Conservation (phyloP, 1,139 yeast species). For the Yamadazyma songkhlaensis region DNA sequence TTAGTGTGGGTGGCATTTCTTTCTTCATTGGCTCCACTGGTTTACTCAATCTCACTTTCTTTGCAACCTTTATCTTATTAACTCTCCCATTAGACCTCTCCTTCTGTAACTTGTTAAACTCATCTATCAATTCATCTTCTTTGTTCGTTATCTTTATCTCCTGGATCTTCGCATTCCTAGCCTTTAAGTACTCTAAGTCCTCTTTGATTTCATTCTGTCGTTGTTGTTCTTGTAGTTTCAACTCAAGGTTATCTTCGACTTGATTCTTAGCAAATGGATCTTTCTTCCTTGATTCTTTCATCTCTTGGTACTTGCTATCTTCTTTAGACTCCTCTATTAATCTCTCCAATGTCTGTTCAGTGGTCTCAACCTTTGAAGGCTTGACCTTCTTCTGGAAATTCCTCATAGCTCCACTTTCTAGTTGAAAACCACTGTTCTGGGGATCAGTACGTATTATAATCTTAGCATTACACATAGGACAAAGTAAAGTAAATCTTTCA, state of each 20-base stretch:
- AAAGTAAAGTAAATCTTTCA: conserved; percentile 67
- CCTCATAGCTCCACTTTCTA: conserved; percentile 77
- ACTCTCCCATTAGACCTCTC: conserved; percentile 1
- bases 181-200: conserved; percentile 58
- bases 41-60: neutral
- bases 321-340: conserved; percentile 65
- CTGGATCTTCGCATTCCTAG: conserved; percentile 30
- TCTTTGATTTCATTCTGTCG: conserved; percentile 67
- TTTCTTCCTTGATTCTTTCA: conserved; percentile 39
- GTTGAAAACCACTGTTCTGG: conserved; percentile 72
- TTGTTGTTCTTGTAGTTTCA: conserved; percentile 62
- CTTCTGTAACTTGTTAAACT: conserved; percentile 28
- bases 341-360: conserved; percentile 69
- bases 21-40: conserved; percentile 1
- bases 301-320: conserved; percentile 40
- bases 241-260: conserved; percentile 61
- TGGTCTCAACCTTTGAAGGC: conserved; percentile 51
- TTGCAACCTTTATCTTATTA: neutral
- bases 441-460: conserved; percentile 86
- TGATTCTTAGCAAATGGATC: conserved; percentile 46
- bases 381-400: conserved; percentile 50
- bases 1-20: neutral
- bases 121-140: conserved; percentile 28
- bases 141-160: conserved; percentile 23
- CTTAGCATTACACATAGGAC: conserved; percentile 78